Evolutionary conservation across 106 monocot species (phyloP), one percentile per base, ranked within the genome.

Genomic region (Dendrobium catenatum): DNA sequence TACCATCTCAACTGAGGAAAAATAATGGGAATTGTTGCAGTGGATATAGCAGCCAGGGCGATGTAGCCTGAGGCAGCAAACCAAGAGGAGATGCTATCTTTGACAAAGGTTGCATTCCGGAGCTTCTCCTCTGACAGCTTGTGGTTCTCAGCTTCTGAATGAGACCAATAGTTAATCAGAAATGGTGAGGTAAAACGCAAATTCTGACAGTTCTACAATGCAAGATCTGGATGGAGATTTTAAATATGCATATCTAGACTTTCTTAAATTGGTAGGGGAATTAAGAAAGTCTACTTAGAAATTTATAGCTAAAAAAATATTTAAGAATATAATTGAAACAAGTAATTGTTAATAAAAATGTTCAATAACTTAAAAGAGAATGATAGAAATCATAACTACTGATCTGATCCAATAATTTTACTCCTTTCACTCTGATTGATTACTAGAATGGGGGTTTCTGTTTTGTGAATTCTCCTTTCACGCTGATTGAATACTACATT

Each of bases 1-100:
- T 95, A 93, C 95, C 93, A 93, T 79, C 42, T 77, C 24, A 95
- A 68, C 80, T 95, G 95, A 9, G 95, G 93, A 77, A 95, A 95
- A 78, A 95, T 93, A 19, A 70, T 58, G 17, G 95, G 95, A 17
- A 95, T 84, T 4, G 89, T 89, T 44, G 81, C 89, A 0, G 86
- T 95, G 13, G 95, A 95, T 56, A 95, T 85, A 7, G 89, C 91
- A 64, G 93, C 95, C 13, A 93, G 80, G 29, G 76, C 83, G 19
- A 95, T 64, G 70, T 95, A 95, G 9, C 91, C 86, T 17, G 93
- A 89, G n/a, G 79, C 85, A 5, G 95, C 95, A 22, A 95, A 13
- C 91, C 88, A 89, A 42, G 86, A 37, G 13, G 93, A 89, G 58
- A 95, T 95, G 11, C 84, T 81, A 75, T 91, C 95, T 51, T 85